Evolutionary conservation across 768 basidiomycete species (phyloP), one percentile per base, ranked within the genome.

Genomic region (Boletus reticuloceps): DNA sequence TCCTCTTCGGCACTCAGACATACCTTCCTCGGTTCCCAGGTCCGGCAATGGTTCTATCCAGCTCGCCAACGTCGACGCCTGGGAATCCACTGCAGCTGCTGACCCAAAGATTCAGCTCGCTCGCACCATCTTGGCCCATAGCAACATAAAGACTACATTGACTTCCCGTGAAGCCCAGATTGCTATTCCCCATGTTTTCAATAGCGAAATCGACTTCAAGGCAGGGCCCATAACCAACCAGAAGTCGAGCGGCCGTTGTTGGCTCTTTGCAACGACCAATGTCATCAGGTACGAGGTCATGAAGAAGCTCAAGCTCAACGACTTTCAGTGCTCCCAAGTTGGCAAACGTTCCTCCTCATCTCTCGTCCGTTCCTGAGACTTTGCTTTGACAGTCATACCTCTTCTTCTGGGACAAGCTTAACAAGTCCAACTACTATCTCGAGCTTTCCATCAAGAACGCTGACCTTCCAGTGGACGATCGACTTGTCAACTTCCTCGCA

Each of bases 331-430:
- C 19, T 94, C 91, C 13, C 95, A 96, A 78, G 89, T 84, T 42
- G 25, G 77, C 64, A 20, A 32, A 38, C 11, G 3, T 22, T 14
- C 6, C 20, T 19, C n/a, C 27, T 12, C 5, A n/a, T 42, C 17
- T 34, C 38, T 10, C 9, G 12, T 5, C 25, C 41, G 11, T 53
- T 50, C 45, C 56, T 60, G 47, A 61, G 32, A 45, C 20, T 29
- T 47, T 55, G 27, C 31, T 14, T 45, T 38, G 40, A 41, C 62
- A 91, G 88, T 84, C 85, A 3, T 96, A 96, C 71, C 79, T 95
- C 29, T 95, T 94, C 80, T 95, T 98, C 81, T 96, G 88, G 80
- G 95, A 98, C 74, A 94, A 95, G 73, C 82, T 98, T 47, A 93
- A 95, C 79, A 92, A 97, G 70, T 74, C 80, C 42, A 89, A 88